These are phyloP conservation scores for Fistulifera pelliculosa DNA, from an alignment of 108 stramenopile species.

Conservation along the genomic window DNA sequence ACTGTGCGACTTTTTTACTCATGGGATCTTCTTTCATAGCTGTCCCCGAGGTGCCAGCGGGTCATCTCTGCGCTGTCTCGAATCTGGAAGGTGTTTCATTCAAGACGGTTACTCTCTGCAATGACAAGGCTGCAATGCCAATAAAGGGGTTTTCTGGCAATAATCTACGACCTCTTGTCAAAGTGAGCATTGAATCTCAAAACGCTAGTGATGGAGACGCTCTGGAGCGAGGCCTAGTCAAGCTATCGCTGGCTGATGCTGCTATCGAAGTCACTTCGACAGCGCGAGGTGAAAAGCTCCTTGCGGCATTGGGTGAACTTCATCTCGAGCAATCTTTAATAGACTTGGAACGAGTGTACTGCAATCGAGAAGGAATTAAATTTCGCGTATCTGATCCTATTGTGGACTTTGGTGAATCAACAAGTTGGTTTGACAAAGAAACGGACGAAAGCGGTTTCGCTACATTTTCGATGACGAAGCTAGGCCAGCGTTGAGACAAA, in stretches of 20 bases:
- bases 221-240: conserved; percentile 63
- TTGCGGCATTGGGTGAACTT: conserved; percentile 79
- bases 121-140: conserved; percentile 54
- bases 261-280: conserved; percentile 80
- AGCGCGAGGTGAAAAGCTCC: conserved; percentile 70
- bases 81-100: conserved; percentile 73
- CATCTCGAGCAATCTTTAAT: conserved; percentile 82
- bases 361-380: conserved; percentile 40
- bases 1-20: conserved; percentile 60
- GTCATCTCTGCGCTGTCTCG: conserved; percentile 81
- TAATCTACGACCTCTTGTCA: conserved; percentile 74
- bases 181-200: conserved; percentile 80
- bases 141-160: conserved; percentile 51
- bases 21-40: conserved; percentile 83
- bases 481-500: conserved; percentile 48
- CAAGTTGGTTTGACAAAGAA: conserved; percentile 71
- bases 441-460: conserved; percentile 44
- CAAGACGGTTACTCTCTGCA: conserved; percentile 71
- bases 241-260: conserved; percentile 73
- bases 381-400: conserved; percentile 78
- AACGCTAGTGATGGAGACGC: conserved; percentile 53
- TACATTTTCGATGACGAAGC: conserved; percentile 9
- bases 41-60: conserved; percentile 76
- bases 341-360: conserved; percentile 68
- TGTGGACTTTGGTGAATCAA: conserved; percentile 81